These are phyloP conservation scores for Alternaria sp. DNA, from an alignment of 2,329 filamentous ascomycete species.

Conservation along the genomic window DNA sequence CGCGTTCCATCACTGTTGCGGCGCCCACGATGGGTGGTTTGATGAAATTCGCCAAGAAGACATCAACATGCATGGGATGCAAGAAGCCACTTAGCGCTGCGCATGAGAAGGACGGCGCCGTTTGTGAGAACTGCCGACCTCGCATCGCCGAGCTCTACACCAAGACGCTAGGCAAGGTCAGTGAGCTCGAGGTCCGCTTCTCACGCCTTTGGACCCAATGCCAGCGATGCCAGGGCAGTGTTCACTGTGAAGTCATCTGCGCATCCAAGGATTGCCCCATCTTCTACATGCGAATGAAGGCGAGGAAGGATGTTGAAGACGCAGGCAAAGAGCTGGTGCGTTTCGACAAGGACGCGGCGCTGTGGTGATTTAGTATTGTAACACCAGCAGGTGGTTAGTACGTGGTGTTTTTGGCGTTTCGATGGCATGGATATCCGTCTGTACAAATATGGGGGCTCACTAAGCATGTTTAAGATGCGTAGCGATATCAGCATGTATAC, in stretches of 20 bases:
- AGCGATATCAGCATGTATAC: conserved; percentile 1
- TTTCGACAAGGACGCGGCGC: conserved; percentile 85
- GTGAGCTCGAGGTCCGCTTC: conserved; percentile 91
- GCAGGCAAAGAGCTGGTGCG: conserved; percentile 85
- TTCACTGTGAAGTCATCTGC: conserved; percentile 98
- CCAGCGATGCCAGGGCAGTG: conserved; percentile 94
- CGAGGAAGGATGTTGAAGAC: conserved; percentile 98
- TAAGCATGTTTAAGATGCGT: not conserved
- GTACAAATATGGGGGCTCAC: not conserved
- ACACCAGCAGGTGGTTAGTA: too few relatives aligned
- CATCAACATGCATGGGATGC: conserved; percentile 97
- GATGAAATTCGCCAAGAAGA: conserved; percentile 99
- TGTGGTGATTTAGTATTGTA: conserved; percentile 54
- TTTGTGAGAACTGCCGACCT: conserved; percentile 84
- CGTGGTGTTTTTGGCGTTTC: conserved; percentile 8
- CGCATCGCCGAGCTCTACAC: conserved; percentile 92
- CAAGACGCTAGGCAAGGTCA: conserved; percentile 84
- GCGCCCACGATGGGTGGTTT: conserved; percentile 89
- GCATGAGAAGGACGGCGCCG: conserved; percentile 81
- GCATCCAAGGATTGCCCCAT: conserved; percentile 96
- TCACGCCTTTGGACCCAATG: conserved; percentile 96
- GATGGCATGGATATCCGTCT: not conserved
- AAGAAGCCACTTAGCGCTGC: conserved; percentile 90
- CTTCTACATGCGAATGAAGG: conserved; percentile 99
- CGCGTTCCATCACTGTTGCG: conserved; percentile 89